These are phyloP conservation scores for Elongisporangium prolatum DNA, from an alignment of 352 stramenopile species.

Conservation along the genomic window DNA sequence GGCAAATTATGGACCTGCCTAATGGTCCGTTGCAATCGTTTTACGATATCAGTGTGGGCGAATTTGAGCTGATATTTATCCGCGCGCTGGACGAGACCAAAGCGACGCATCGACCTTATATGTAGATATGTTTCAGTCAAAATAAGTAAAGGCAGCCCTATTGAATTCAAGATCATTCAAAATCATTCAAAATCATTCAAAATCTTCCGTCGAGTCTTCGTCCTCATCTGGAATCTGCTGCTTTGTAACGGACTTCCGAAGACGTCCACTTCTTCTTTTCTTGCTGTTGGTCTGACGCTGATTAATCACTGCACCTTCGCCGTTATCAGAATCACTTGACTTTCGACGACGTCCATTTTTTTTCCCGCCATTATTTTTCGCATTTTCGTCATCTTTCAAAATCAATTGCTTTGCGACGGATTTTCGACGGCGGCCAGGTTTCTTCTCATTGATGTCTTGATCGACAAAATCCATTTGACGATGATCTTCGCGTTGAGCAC, in stretches of 20 bases:
- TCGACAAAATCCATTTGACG: constrained; percentile 65
- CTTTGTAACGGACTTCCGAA: constrained; percentile 5
- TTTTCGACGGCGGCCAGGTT: constrained; percentile 38
- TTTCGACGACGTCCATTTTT: constrained; percentile 40
- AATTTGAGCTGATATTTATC: constrained; percentile 64
- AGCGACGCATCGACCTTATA: not conserved
- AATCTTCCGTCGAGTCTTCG: constrained; percentile 6
- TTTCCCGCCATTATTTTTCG: constrained; percentile 12
- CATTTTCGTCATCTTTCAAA: constrained; percentile 16
- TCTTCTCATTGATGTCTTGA: constrained; percentile 20
- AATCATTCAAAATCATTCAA: not conserved
- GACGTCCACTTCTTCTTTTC: not conserved
- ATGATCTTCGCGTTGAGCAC: constrained; percentile 55
- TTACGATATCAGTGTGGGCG: constrained; percentile 29
- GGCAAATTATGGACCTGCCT: constrained; percentile 36
- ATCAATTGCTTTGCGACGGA: constrained; percentile 11
- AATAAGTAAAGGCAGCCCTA: not conserved
- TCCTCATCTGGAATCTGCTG: constrained; percentile 19
- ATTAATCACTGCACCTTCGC: not conserved
- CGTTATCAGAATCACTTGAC: constrained; percentile 3
- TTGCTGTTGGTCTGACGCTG: no score
- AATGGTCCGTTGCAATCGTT: constrained; percentile 26
- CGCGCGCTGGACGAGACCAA: constrained; percentile 40
- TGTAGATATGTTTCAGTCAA: not conserved
- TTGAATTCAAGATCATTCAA: not conserved